Conservation (phyloP, 1,139 yeast genomes). For the Debaryomycetaceae sp. region DNA sequence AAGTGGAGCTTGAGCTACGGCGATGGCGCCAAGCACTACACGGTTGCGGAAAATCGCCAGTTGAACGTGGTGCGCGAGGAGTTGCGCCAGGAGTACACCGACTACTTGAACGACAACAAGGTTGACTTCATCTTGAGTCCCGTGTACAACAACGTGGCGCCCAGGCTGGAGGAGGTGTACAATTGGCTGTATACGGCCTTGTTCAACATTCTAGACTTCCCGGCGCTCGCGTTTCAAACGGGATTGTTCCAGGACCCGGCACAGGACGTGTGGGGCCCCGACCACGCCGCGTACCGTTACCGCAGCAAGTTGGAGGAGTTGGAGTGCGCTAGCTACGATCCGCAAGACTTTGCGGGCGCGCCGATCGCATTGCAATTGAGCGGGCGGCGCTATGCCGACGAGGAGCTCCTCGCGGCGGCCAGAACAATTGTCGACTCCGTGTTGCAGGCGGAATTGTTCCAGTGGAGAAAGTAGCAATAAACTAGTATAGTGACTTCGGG, state of each 20-base stretch:
- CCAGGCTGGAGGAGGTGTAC: constrained; percentile 57
- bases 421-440: constrained; percentile 27
- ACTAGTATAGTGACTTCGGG: constrained; percentile 1
- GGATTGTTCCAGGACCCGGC: constrained; percentile 55
- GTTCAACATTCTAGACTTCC: constrained; percentile 62
- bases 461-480: constrained; percentile 4
- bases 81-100: constrained; percentile 51
- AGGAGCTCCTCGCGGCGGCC: constrained; percentile 40
- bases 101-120: constrained; percentile 47
- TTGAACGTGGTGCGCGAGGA: constrained; percentile 48
- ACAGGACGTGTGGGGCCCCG: constrained; percentile 37
- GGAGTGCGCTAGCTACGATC: constrained; percentile 29
- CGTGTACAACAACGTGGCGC: constrained; percentile 68
- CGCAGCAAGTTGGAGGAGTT: constrained; percentile 46
- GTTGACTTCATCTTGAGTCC: constrained; percentile 71
- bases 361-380: constrained; percentile 39
- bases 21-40: constrained; percentile 43
- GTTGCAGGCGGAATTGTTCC: constrained; percentile 20
- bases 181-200: constrained; percentile 77
- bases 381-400: constrained; percentile 38
- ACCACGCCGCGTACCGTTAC: constrained; percentile 14
- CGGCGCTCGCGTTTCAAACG: constrained; percentile 58
- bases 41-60: constrained; percentile 44
- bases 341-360: constrained; percentile 33
- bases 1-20: constrained; percentile 58